phyloP scores from a whole-genome alignment of 2,329 filamentous ascomycete genomes.

The Clarireedia sp. region DNA sequence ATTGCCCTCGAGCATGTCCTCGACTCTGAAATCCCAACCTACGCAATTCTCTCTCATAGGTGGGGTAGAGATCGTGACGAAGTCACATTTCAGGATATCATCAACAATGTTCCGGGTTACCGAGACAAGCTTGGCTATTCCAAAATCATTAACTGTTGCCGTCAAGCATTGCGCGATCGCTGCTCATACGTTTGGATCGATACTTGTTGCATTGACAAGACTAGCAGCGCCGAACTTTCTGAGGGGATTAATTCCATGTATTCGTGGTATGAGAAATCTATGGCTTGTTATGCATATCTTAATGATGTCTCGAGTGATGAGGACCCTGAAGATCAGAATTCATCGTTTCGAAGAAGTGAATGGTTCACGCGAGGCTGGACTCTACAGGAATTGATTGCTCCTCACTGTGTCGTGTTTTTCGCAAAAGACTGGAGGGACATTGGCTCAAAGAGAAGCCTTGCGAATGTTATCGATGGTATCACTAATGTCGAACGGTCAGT shows the following conservation, averaged over 20 bases:
- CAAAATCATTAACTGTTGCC: neutral
- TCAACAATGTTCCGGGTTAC: neutral
- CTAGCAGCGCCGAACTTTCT: slow-evolving; percentile 9
- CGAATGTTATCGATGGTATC: neutral
- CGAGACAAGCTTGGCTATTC: neutral
- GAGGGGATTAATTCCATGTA: slow-evolving; percentile 14
- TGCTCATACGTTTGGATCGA: slow-evolving; percentile 10
- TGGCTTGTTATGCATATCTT: slow-evolving; percentile 13
- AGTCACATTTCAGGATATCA: neutral
- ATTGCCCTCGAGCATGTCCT: neutral
- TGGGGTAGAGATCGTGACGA: neutral
- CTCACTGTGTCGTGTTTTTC: neutral
- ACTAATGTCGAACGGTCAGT: neutral
- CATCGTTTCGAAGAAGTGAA: neutral
- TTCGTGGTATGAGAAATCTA: slow-evolving; percentile 11
- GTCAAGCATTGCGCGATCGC: neutral
- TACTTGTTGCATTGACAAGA: slow-evolving; percentile 16
- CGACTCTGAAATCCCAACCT: neutral
- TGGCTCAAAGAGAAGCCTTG: neutral
- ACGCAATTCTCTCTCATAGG: neutral
- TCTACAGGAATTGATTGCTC: slow-evolving; percentile 4
- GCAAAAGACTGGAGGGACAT: neutral
- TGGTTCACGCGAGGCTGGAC: slow-evolving; percentile 10
- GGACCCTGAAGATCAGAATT: neutral
- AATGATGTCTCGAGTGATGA: slow-evolving; percentile 1